Conservation (phyloP, 1,139 yeast species). For the Taiozyma sp. region DNA sequence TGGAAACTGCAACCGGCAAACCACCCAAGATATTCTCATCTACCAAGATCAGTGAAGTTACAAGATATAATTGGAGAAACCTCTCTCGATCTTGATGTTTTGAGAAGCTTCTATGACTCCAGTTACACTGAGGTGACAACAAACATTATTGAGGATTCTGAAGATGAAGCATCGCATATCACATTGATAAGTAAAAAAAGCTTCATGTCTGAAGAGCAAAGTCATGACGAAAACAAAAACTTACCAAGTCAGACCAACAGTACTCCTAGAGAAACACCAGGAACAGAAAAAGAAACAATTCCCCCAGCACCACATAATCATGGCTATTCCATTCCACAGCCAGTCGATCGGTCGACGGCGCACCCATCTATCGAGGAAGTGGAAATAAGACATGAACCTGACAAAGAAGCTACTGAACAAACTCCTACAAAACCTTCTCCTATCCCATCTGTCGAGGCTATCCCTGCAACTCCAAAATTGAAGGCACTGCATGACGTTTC, state of each 20-base stretch:
- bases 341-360: background rate
- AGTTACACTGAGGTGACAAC: constrained; percentile 11
- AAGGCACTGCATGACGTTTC: constrained; percentile 1
- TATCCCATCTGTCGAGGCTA: background rate
- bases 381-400: background rate
- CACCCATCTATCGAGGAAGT: constrained; percentile 1
- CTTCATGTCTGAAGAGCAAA: background rate
- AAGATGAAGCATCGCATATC: constrained; percentile 10
- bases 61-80: constrained; percentile 48
- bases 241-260: background rate
- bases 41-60: constrained; percentile 37
- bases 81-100: constrained; percentile 35
- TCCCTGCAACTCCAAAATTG: constrained; percentile 1
- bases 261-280: background rate
- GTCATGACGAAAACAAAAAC: background rate
- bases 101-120: constrained; percentile 36
- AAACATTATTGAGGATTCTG: constrained; percentile 21
- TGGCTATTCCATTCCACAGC: background rate
- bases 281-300: background rate
- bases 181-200: background rate
- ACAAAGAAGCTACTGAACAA: background rate
- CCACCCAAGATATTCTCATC: constrained; percentile 39
- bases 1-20: constrained; percentile 50
- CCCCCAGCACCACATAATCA: background rate
- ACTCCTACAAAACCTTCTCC: background rate